Conservation (phyloP, 768 basidiomycete species). For the Collybia nuda region DNA sequence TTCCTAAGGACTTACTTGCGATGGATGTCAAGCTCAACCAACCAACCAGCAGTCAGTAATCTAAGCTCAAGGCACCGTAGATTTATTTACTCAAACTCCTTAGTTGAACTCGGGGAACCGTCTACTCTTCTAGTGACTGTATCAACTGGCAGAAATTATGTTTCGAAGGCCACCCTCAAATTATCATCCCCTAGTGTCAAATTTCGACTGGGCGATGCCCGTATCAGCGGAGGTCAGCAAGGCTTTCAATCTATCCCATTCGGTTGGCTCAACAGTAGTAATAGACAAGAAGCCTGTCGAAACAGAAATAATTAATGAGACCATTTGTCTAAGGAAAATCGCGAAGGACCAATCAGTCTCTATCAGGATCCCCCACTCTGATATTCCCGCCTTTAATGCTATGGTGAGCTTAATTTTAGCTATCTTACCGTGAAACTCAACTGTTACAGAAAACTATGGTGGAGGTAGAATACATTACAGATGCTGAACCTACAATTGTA, state of each 20-base stretch:
- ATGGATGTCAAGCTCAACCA: slow-evolving; percentile 65
- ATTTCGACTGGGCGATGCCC: slow-evolving; percentile 45
- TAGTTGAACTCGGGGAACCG: slow-evolving; percentile 67
- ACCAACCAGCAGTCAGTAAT: slow-evolving; percentile 44
- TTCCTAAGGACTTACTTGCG: slow-evolving; percentile 63
- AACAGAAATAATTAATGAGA: slow-evolving; percentile 39
- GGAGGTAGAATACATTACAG: slow-evolving; percentile 67
- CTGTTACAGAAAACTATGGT: slow-evolving; percentile 62
- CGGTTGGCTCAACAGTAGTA: slow-evolving; percentile 2
- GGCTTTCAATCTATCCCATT: neutral
- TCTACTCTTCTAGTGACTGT: slow-evolving; percentile 55
- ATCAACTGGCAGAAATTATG: slow-evolving; percentile 68
- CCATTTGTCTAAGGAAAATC: slow-evolving; percentile 48
- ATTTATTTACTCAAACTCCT: neutral
- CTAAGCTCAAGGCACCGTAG: neutral
- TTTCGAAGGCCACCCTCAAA: slow-evolving; percentile 52
- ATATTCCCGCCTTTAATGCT: slow-evolving; percentile 56
- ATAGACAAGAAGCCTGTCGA: slow-evolving; percentile 15
- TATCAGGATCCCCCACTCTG: slow-evolving; percentile 66
- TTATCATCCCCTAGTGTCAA: slow-evolving; percentile 56
- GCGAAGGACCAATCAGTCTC: slow-evolving; percentile 42
- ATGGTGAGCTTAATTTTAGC: slow-evolving; percentile 45
- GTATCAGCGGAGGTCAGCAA: slow-evolving; percentile 32
- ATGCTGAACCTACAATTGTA: slow-evolving; percentile 45
- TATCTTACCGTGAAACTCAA: neutral